Base-by-base conservation (phyloP, 225 moss, liverwort and hornwort genomes). In the Physcomitrium patens region DNA sequence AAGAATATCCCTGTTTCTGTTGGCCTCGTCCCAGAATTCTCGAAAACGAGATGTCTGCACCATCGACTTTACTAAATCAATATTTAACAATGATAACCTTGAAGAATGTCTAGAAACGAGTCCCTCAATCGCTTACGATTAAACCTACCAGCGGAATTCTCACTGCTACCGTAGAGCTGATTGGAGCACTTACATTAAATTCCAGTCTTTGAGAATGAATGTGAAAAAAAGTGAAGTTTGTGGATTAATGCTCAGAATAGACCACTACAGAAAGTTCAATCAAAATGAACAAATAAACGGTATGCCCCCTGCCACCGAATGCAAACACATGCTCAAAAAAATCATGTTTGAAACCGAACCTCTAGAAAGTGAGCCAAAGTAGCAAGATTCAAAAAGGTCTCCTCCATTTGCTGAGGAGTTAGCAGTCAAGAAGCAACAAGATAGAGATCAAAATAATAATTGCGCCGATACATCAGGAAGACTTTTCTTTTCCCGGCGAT, bases 11-110 rank as follows among this genome's bases (percentile, higher is more conserved):
- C 91, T 85, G 80, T 89, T 87, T 67, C 91, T 81, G 81, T 89
- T 92, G 23, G 91, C 91, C 76, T 92, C 91, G 56, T 92, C 91
- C 91, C 91, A 92, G 60, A 92, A 92, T 80, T 92, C 91, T 15
- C 91, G 83, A 72, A 92, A 92, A 60, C 87, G 85, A 76, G 89
- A 87, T 72, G 91, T 92, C 89, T 92, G 80, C 49, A 79, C 37
- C 19, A 59, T 26, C 16, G 46, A 45, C 61, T 44, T 11, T 4
- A 37, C 31, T 4, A 37, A 7, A 37, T 37, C 31, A 37, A 4
- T 37, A 7, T 37, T 4, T 37, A 7, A 28, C 23, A 28, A 45
- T 12, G 20, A 54, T 52, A 44, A 28, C 57, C 62, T 45, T n/a
- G 17, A 3, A 18, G 17, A 20, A 1, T 41, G 7, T 20, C 0